Evolutionary conservation across 805 yeast species (phyloP).

Genomic region (Sugiyamaella valdiviana): DNA sequence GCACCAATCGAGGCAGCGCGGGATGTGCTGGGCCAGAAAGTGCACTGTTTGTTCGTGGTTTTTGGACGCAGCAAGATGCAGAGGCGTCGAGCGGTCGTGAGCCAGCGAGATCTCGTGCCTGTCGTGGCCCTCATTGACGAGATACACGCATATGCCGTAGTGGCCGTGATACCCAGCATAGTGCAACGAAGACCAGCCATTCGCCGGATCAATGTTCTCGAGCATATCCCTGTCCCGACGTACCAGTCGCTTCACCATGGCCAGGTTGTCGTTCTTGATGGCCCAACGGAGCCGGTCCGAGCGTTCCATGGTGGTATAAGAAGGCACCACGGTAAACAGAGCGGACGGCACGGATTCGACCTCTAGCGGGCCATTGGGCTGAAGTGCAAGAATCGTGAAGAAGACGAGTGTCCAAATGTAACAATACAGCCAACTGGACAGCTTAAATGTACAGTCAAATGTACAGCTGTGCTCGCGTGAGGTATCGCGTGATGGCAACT

Average conservation of each 20-base stretch:
- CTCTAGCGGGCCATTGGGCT: too few relatives aligned
- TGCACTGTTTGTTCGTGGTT: slow-evolving; percentile 71
- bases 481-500: too few relatives aligned
- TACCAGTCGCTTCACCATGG: slow-evolving; percentile 60
- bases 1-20: slow-evolving; percentile 50
- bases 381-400: too few relatives aligned
- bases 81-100: slow-evolving; percentile 56
- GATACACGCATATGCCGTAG: slow-evolving; percentile 53
- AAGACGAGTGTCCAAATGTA: too few relatives aligned
- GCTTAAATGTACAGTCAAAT: too few relatives aligned
- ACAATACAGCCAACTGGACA: too few relatives aligned
- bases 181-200: slow-evolving; percentile 82
- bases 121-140: slow-evolving; percentile 54
- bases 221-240: slow-evolving; percentile 62
- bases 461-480: too few relatives aligned
- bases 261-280: slow-evolving; percentile 52
- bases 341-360: background rate
- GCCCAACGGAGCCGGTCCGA: slow-evolving; percentile 62
- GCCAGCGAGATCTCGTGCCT: slow-evolving; percentile 42
- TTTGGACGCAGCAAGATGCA: slow-evolving; percentile 61
- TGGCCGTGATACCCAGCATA: slow-evolving; percentile 73
- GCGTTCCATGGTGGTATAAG: slow-evolving; percentile 7
- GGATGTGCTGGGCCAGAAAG: slow-evolving; percentile 60
- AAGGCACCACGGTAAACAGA: background rate
- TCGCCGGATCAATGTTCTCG: slow-evolving; percentile 58